Percentiles rank a stretch among this genome's conserved stretches.
These are phyloP conservation scores for Trichothecium sympodiale DNA, from an alignment of 2,329 filamentous ascomycete species.

Conservation along the genomic window DNA sequence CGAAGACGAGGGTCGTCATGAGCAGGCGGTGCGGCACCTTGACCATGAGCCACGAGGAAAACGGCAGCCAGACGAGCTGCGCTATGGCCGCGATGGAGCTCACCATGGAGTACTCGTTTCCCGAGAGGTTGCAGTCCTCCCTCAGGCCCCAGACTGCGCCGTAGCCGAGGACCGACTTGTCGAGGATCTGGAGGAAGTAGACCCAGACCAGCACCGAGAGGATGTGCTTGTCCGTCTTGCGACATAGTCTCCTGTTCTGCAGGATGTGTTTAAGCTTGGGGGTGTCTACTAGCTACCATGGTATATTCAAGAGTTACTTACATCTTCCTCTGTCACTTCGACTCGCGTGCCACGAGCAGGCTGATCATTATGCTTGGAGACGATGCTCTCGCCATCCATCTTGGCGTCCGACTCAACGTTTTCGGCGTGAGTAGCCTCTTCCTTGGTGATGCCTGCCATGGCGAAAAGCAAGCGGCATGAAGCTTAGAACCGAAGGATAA, in stretches of 20 bases:
- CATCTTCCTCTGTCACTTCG: slow-evolving; percentile 5
- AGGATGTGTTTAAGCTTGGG: too few species aligned
- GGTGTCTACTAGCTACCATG: not conserved
- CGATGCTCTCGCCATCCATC: too few species aligned
- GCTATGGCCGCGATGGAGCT: slow-evolving; percentile 48
- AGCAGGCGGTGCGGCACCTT: slow-evolving; percentile 48
- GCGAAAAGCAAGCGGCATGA: too few species aligned
- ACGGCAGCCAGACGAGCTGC: slow-evolving; percentile 49
- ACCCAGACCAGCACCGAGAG: slow-evolving; percentile 44
- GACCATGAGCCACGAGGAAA: slow-evolving; percentile 48
- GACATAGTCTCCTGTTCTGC: slow-evolving; percentile 41
- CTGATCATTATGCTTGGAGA: too few species aligned
- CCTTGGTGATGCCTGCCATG: too few species aligned
- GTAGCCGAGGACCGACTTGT: slow-evolving; percentile 47
- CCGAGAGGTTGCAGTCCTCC: slow-evolving; percentile 35
- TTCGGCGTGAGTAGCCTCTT: too few species aligned
- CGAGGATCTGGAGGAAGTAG: slow-evolving; percentile 49
- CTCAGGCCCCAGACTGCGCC: slow-evolving; percentile 44
- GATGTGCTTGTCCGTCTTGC: slow-evolving; percentile 50
- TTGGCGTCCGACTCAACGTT: too few species aligned
- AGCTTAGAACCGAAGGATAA: too few species aligned
- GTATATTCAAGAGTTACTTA: slow-evolving; percentile 1
- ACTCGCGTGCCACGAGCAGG: not conserved
- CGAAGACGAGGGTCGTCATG: slow-evolving; percentile 37
- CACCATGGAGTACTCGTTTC: slow-evolving; percentile 45